These are phyloP conservation scores for Oryza meyeriana DNA, from an alignment of 176 grass and related monocot genomes.

Conservation along the genomic window DNA sequence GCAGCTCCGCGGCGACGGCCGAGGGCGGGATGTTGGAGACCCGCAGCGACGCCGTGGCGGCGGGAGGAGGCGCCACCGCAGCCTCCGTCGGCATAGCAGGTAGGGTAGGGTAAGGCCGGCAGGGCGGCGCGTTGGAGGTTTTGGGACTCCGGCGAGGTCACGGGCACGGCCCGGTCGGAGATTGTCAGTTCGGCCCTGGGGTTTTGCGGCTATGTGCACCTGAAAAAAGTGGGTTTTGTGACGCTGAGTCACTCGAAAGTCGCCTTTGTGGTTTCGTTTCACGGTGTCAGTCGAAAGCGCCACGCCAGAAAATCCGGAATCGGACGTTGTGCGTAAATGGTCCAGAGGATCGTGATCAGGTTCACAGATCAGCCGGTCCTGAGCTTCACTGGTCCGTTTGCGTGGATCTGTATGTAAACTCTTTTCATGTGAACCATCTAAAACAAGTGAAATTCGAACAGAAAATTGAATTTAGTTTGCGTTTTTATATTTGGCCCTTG, in stretches of 20 bases:
- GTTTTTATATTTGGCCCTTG: no score
- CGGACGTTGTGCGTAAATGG: not conserved
- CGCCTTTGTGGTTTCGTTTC: not conserved
- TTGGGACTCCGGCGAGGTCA: slow-evolving; percentile 17
- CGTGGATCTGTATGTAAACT: no score
- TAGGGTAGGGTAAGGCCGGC: not conserved
- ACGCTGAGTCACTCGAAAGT: not conserved
- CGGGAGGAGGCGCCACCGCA: slow-evolving; percentile 8
- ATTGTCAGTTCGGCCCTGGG: no score
- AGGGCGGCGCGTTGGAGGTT: not conserved
- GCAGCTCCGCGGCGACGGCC: slow-evolving; percentile 63
- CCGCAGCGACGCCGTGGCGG: slow-evolving; percentile 47
- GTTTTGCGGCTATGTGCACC: not conserved
- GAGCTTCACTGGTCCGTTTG: no score
- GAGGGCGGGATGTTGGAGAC: slow-evolving; percentile 64
- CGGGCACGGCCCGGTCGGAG: not conserved
- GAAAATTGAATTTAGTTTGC: no score
- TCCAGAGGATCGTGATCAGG: no score
- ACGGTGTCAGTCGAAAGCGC: not conserved
- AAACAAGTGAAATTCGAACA: no score
- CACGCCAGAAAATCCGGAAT: not conserved
- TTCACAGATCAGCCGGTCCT: no score
- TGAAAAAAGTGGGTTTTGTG: not conserved
- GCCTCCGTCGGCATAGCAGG: slow-evolving; percentile 13
- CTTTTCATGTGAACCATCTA: no score